phyloP scores from a whole-genome alignment of 1,139 yeast species.

The Protomyces macrosporus region DNA sequence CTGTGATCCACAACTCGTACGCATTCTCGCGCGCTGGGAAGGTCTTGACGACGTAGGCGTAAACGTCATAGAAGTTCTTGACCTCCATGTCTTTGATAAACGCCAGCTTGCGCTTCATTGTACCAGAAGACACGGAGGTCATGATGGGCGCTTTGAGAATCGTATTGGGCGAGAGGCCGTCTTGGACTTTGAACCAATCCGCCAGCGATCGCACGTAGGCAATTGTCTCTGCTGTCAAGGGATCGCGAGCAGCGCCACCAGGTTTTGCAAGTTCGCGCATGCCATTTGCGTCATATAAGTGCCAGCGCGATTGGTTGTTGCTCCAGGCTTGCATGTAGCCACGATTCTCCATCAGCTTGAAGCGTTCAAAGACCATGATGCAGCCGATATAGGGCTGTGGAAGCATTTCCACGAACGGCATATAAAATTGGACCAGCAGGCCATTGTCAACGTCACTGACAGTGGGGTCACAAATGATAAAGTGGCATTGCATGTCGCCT shows the following conservation, averaged over 20 bases:
- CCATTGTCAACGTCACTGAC: conserved; percentile 3
- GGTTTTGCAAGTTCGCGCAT: neutral
- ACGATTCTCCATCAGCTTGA: conserved; percentile 14
- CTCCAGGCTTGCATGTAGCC: conserved; percentile 18
- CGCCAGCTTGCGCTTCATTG: neutral
- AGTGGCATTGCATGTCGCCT: conserved; percentile 5
- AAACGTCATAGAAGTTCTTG: conserved; percentile 16
- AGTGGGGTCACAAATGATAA: conserved; percentile 24
- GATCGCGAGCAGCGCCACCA: neutral
- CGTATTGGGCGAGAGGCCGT: conserved; percentile 10
- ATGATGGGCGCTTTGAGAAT: neutral
- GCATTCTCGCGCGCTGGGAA: conserved; percentile 24
- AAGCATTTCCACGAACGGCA: conserved; percentile 11
- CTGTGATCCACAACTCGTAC: conserved; percentile 23
- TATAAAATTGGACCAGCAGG: conserved; percentile 17
- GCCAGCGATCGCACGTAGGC: conserved; percentile 11
- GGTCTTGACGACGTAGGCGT: conserved; percentile 26
- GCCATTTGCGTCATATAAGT: conserved; percentile 19
- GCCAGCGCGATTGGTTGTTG: conserved; percentile 19
- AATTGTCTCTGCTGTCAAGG: conserved; percentile 1
- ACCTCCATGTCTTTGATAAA: conserved; percentile 17
- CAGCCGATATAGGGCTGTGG: conserved; percentile 18
- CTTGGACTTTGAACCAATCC: conserved; percentile 24
- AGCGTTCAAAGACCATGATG: conserved; percentile 11
- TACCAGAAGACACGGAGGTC: neutral